Evolutionary conservation across 495 filamentous ascomycete genomes (phyloP).

Genomic region (Lasiosphaeria miniovina): DNA sequence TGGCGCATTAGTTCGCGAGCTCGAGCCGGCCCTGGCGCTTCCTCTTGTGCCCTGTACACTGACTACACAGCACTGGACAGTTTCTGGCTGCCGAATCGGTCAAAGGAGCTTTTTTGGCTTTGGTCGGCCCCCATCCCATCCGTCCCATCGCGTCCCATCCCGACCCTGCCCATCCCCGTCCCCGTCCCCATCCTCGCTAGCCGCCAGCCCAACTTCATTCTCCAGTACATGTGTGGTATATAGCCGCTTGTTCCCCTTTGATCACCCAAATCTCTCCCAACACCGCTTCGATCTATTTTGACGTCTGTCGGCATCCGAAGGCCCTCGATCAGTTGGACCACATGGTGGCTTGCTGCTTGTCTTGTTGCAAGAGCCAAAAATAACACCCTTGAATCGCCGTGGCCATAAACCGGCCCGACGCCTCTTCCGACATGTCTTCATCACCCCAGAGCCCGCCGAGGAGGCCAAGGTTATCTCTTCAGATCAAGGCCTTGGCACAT

Average conservation of each 20-base stretch:
- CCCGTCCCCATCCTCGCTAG: neutral
- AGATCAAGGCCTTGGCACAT: constrained; percentile 54
- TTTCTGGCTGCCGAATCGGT: neutral
- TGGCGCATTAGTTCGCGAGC: constrained; percentile 6
- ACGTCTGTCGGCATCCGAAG: constrained; percentile 11
- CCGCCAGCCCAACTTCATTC: constrained; percentile 2
- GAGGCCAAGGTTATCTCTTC: constrained; percentile 76
- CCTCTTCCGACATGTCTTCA: constrained; percentile 28
- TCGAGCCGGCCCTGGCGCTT: constrained; percentile 18
- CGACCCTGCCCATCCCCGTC: too few relatives aligned
- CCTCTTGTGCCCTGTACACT: neutral
- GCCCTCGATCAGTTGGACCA: constrained; percentile 10
- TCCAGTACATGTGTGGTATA: neutral
- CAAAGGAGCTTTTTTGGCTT: neutral
- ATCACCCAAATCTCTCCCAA: constrained; percentile 10
- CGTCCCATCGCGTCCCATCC: too few relatives aligned
- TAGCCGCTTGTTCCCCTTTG: constrained; percentile 4
- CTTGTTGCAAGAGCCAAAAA: neutral
- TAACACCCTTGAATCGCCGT: too few relatives aligned
- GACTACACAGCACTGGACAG: neutral
- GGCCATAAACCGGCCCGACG: neutral
- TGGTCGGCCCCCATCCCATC: neutral
- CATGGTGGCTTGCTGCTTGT: constrained; percentile 7
- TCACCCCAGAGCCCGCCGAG: constrained; percentile 47
- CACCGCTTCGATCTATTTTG: neutral